Evolutionary conservation across 192 early-diverging fungal species (phyloP).

Genomic region (Coemansia sp.): DNA sequence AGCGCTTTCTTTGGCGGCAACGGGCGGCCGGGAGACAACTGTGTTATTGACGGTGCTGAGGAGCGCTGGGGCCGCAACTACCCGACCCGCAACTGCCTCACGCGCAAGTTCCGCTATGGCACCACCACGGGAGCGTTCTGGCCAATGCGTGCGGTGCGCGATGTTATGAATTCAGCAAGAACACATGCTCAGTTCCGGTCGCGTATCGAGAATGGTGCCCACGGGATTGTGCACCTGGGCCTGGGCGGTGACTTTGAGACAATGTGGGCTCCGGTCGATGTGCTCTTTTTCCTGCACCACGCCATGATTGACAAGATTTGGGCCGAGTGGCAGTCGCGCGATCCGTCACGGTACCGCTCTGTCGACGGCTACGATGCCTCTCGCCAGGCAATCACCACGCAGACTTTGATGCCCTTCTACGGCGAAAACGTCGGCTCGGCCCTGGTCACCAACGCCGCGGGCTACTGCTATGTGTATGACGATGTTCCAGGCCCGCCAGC

Average conservation of each 20-base stretch:
- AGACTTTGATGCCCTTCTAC: constrained; percentile 42
- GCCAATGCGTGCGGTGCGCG: constrained; percentile 44
- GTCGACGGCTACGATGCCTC: constrained; percentile 35
- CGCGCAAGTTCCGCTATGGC: constrained; percentile 42
- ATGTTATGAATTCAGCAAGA: constrained; percentile 33
- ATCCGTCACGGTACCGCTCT: constrained; percentile 21
- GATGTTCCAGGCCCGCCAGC: constrained; percentile 39
- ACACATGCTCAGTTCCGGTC: constrained; percentile 50
- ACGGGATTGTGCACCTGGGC: constrained; percentile 49
- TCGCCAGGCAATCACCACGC: constrained; percentile 26
- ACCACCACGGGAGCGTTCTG: constrained; percentile 40
- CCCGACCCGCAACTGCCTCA: constrained; percentile 43
- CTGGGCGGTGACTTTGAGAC: constrained; percentile 54
- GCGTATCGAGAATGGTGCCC: constrained; percentile 52
- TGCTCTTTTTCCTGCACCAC: constrained; percentile 66
- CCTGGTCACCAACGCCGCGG: constrained; percentile 31
- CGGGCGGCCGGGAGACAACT: constrained; percentile 37
- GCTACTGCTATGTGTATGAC: constrained; percentile 51
- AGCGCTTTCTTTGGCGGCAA: constrained; percentile 40
- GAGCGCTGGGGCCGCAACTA: constrained; percentile 52
- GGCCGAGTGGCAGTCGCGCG: constrained; percentile 54
- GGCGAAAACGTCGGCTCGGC: constrained; percentile 35
- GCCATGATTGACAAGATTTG: constrained; percentile 63
- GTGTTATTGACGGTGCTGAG: constrained; percentile 54
- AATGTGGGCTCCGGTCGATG: constrained; percentile 54